A percentile compares a stretch with the other conserved stretches of the same genome.
phyloP scores from a whole-genome alignment of 495 filamentous ascomycete species.

The Tuber brumale region DNA sequence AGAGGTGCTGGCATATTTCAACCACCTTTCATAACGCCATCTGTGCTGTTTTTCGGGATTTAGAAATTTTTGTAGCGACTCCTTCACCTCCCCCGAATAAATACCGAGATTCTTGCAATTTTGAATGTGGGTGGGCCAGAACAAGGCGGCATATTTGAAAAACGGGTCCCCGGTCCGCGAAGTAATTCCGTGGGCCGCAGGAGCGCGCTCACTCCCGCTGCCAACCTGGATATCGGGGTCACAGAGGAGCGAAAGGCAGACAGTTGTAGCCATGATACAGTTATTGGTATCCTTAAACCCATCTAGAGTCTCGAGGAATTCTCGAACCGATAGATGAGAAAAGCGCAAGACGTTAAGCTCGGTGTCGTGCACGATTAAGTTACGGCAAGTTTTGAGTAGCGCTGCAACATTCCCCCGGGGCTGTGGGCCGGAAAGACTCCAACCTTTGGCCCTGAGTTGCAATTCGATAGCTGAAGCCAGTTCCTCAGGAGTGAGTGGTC shows the following conservation, averaged over 20 bases:
- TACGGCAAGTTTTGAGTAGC: slow-evolving; percentile 12
- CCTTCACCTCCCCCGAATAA: background rate
- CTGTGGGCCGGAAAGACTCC: background rate
- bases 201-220: background rate
- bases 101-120: background rate
- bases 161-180: background rate
- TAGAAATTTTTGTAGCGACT: slow-evolving; percentile 2
- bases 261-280: slow-evolving; percentile 17
- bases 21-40: background rate
- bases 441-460: background rate
- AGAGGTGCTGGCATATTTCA: background rate
- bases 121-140: slow-evolving; percentile 10
- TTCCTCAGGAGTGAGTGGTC: background rate
- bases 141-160: background rate
- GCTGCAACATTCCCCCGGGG: background rate
- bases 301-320: slow-evolving; percentile 9
- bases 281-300: background rate
- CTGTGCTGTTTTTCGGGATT: slow-evolving; percentile 1
- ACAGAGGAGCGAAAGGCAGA: slow-evolving; percentile 10
- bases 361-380: slow-evolving; percentile 7
- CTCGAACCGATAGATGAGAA: slow-evolving; percentile 17
- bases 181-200: background rate
- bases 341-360: slow-evolving; percentile 7
- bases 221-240: background rate
- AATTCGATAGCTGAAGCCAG: slow-evolving; percentile 5